Percentiles rank a stretch among this genome's conserved stretches.
phyloP scores from a whole-genome alignment of 169 alveolate genomes.

The Plasmodium billcollinsi region DNA sequence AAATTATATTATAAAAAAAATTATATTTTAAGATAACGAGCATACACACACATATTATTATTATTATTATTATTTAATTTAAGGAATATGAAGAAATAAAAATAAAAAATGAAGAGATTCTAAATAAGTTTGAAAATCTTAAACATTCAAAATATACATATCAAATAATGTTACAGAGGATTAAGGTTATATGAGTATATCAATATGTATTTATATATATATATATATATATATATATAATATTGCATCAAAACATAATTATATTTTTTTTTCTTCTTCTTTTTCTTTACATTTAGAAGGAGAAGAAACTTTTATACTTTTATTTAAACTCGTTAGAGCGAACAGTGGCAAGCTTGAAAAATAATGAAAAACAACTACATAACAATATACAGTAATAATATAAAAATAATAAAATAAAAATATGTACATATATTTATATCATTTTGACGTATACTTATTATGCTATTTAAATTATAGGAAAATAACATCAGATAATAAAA shows the following conservation, averaged over 20 bases:
- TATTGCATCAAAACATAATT: not conserved
- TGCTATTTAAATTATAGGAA: conserved; percentile 22
- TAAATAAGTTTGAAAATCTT: conserved; percentile 61
- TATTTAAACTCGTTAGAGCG: conserved; percentile 60
- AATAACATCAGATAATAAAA: conserved; percentile 66
- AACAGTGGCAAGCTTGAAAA: conserved; percentile 58
- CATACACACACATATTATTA: not conserved
- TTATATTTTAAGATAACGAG: not conserved
- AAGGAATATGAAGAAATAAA: conserved; percentile 71
- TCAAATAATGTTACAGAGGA: conserved; percentile 69
- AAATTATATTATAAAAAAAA: not conserved
- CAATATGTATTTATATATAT: not conserved
- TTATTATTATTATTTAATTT: not conserved
- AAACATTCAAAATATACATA: conserved; percentile 64
- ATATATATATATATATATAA: conserved; percentile 2
- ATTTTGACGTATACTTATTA: not conserved
- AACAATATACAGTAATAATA: conserved; percentile 57
- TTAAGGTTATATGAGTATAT: conserved; percentile 22
- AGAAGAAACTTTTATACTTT: conserved; percentile 52
- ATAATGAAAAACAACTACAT: conserved; percentile 44
- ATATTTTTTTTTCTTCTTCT: not conserved
- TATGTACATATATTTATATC: not conserved
- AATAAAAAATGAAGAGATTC: conserved; percentile 49
- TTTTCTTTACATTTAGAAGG: conserved; percentile 28
- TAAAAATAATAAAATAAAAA: conserved; percentile 6